Evolutionary conservation across 75 land plant genomes (phyloP), one percentile per base, ranked within the genome.

Genomic region (Cupressus sempervirens): DNA sequence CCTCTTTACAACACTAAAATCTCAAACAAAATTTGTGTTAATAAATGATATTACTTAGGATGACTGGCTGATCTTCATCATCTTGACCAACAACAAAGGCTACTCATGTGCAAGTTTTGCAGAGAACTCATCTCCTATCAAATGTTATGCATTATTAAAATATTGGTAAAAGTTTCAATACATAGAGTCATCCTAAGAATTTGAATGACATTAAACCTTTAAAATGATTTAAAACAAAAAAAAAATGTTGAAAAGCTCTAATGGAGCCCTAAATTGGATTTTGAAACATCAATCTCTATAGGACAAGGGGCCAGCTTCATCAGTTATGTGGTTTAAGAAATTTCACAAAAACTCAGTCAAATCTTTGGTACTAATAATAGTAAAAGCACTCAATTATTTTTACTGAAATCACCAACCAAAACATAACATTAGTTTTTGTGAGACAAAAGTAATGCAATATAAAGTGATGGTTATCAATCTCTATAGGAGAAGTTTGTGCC

Each of bases 51-150:
- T 15, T 76, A 83, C 82, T 75, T 84, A 94, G 97, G 94, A 97
- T 14, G 15, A 95, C 95, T 43, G 99, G 99, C 53, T 95, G 86
- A 46, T 91, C 92, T 56, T 91, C 92, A 40, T 93, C 92, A 83
- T 97, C 99, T 58, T 90, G 91, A 16, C 99, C 99, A 26, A 96
- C 94, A 13, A 95, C 96, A 84, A 91, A 97, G 38, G 97, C 99
- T 36, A 89, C 85, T 13, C 99, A 96, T 94, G 90, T 7, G 96
- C 92, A 13, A 97, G 89, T 87, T 95, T 98, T 26, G 92, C 90
- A 1, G 95, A 91, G 89, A 97, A 97, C 89, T 97, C 99, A 83
- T 97, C 99, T 13, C 96, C 99, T 38, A 93, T 95, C 83, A 95
- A 89, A 84, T 92, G 88, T 6, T 95, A 98, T 97, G 88, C 77